Evolutionary conservation across 306 rosid genomes (phyloP), one percentile per base, ranked within the genome.

Genomic region (Vigna mungo): DNA sequence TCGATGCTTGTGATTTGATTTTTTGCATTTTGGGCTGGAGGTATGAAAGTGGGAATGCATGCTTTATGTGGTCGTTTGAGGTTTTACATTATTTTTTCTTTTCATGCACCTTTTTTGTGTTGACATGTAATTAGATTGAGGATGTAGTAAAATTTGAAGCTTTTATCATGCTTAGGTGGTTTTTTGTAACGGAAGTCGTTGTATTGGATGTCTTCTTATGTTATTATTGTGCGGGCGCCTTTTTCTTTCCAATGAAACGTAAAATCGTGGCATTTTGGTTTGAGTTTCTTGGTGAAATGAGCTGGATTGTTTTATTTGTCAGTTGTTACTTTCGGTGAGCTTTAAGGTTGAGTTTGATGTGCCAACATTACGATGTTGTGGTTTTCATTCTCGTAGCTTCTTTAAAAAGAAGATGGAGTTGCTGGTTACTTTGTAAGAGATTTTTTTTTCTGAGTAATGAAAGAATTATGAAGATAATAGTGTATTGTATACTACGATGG

Each of bases 31-130:
- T 46, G 9, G 55, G 15, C 9, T 37, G 32, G 67, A 27, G 10
- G 44, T 12, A 61, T 21, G 20, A 34, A 34, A 34, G 10, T 58
- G 17, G 63, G 18, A 10, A 0, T 54, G 60, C 4, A 39, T 15
- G n/a, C 48, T 27, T 11, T 53, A 21, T 76, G 44, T 60, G 64
- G 49, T 68, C 23, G 3, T 48, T 79, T 78, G 7, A 30, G 77
- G 34, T 5, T 60, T 71, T 68, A 9, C 15, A 63, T 15, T 71
- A 30, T 56, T 74, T 20, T 54, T 16, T 46, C n/a, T 67, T 75
- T 68, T 68, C 58, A 55, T 80, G 53, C 41, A 15, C 36, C 21
- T 51, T 54, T 73, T 30, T 34, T 52, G 30, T 74, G 60, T 48
- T 43, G 47, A 23, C 51, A 67, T 44, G 15, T 44, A 44, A 44